A percentile compares a stretch with the other conserved stretches of the same genome.
These are phyloP conservation scores for Allantophomopsis cytisporea DNA, from an alignment of 2,329 filamentous ascomycete species.

Conservation along the genomic window DNA sequence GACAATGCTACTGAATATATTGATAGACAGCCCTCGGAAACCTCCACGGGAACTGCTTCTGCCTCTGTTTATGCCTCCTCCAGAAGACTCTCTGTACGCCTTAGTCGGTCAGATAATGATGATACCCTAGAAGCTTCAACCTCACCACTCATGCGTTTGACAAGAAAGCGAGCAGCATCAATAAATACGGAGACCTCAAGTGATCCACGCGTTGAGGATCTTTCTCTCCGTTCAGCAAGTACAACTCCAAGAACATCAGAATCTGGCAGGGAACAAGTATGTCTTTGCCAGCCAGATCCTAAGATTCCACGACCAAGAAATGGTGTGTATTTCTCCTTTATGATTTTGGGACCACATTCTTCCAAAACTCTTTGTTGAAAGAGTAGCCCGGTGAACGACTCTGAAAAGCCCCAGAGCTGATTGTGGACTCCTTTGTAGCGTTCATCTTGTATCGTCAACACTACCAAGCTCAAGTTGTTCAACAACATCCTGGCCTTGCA, in stretches of 20 bases:
- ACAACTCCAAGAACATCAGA: constrained; percentile 6
- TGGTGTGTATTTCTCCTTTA: constrained; percentile 32
- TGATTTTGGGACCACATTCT: constrained; percentile 1
- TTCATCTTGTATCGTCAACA: constrained; percentile 97
- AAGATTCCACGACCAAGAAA: constrained; percentile 61
- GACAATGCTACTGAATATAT: no score
- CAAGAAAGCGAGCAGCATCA: constrained; percentile 18
- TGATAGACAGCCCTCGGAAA: no score
- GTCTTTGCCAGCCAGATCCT: constrained; percentile 56
- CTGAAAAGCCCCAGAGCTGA: background rate
- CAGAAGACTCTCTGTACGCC: no score
- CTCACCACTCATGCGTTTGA: constrained; percentile 15
- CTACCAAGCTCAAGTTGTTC: constrained; percentile 70
- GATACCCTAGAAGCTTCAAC: constrained; percentile 2
- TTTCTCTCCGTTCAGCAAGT: constrained; percentile 8
- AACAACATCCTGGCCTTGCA: constrained; percentile 73
- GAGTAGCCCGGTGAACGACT: background rate
- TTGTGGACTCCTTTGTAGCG: constrained; percentile 38
- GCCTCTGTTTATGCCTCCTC: no score
- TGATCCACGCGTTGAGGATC: constrained; percentile 13
- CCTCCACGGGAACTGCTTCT: no score
- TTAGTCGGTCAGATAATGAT: no score
- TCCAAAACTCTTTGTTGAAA: background rate
- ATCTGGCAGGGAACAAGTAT: constrained; percentile 29
- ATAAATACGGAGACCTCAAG: constrained; percentile 12